These are phyloP conservation scores for Aspergillus hiratsukae DNA, from an alignment of 2,329 filamentous ascomycete genomes.

Conservation along the genomic window DNA sequence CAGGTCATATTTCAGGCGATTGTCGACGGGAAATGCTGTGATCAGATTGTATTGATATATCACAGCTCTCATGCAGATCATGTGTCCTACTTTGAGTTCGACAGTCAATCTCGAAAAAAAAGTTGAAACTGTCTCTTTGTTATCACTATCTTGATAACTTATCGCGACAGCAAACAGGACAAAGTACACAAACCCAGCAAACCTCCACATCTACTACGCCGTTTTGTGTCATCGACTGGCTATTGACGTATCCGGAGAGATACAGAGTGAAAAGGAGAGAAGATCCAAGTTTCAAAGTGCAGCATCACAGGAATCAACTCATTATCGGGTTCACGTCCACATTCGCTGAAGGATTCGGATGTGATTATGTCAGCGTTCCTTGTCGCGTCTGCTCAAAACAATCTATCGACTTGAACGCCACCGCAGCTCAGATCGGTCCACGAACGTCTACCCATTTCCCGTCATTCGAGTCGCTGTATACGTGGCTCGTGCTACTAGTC, in stretches of 20 bases:
- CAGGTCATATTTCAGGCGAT: background rate
- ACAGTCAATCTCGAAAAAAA: too few relatives aligned
- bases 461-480: background rate
- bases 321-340: background rate
- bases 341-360: background rate
- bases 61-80: background rate
- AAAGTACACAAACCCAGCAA: constrained; percentile 25
- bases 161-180: constrained; percentile 15
- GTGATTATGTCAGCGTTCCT: constrained; percentile 6
- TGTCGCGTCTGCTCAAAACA: background rate
- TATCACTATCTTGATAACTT: constrained; percentile 4
- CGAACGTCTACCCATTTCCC: background rate
- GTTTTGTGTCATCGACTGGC: background rate
- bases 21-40: background rate
- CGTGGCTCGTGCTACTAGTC: background rate
- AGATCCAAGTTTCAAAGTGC: too few relatives aligned
- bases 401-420: background rate
- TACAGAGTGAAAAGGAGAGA: too few relatives aligned
- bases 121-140: background rate
- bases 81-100: too few relatives aligned
- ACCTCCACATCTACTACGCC: constrained; percentile 16
- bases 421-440: background rate
- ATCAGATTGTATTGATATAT: too few relatives aligned
- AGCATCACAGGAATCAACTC: background rate
- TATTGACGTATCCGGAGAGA: background rate